Evolutionary conservation across 345 rosid species (phyloP).

Genomic region (Gossypium australe): DNA sequence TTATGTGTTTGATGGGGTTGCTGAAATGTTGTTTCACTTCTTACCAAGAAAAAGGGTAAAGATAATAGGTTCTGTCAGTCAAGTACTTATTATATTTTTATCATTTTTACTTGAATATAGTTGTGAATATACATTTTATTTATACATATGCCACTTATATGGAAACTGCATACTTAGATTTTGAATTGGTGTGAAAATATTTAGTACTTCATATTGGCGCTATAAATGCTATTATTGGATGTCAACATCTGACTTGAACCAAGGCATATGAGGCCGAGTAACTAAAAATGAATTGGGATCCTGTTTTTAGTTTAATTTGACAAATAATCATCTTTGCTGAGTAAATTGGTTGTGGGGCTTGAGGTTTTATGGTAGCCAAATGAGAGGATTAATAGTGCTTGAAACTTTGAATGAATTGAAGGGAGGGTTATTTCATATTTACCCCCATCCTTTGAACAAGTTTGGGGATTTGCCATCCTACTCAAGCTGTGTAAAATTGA

Average conservation of each 20-base stretch:
- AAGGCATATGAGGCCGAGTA: neutral
- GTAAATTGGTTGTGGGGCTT: neutral
- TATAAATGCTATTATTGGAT: no score
- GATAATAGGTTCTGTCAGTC: neutral
- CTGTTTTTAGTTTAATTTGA: neutral
- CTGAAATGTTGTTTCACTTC: neutral
- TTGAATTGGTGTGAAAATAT: no score
- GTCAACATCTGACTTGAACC: neutral
- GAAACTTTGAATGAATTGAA: neutral
- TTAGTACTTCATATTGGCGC: no score
- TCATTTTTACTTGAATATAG: neutral
- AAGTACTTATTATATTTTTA: neutral
- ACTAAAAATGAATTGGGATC: neutral
- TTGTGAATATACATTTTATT: neutral
- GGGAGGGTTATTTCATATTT: neutral
- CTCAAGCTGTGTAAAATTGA: neutral
- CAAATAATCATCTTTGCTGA: neutral
- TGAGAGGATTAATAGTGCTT: neutral
- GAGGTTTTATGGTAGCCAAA: neutral
- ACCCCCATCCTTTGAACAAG: neutral
- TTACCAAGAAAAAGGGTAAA: neutral
- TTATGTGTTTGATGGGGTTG: neutral
- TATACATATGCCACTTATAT: neutral
- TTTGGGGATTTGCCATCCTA: neutral
- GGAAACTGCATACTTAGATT: neutral